Percentiles rank a stretch among this genome's conserved stretches.
phyloP scores from a whole-genome alignment of 192 early-diverging fungal species.

The Umbelopsis isabellina region DNA sequence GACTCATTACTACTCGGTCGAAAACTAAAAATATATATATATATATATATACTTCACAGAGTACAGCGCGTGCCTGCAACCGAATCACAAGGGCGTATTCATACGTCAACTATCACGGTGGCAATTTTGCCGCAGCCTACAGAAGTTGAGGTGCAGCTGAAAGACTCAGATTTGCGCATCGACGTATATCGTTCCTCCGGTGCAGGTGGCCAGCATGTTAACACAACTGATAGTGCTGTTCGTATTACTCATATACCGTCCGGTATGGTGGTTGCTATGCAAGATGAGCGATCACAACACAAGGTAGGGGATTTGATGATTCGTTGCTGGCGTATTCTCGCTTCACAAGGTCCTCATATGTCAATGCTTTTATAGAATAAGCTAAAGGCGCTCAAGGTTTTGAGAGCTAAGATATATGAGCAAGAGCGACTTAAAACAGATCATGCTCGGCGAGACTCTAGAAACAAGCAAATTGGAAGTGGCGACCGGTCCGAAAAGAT shows the following conservation, averaged over 20 bases:
- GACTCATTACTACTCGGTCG: background rate
- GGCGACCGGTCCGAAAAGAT: slow-evolving; percentile 84
- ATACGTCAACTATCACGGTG: slow-evolving; percentile 79
- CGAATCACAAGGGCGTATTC: slow-evolving; percentile 75
- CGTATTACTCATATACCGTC: slow-evolving; percentile 93
- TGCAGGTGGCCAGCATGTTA: slow-evolving; percentile 94
- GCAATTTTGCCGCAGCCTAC: slow-evolving; percentile 78
- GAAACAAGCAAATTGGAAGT: slow-evolving; percentile 62
- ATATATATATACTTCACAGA: slow-evolving; percentile 34
- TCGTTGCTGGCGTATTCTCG: background rate
- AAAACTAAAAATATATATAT: background rate
- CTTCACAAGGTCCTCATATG: background rate
- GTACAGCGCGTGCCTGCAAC: slow-evolving; percentile 83
- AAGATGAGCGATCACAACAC: slow-evolving; percentile 94
- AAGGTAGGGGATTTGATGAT: slow-evolving; percentile 39
- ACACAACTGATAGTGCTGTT: slow-evolving; percentile 94
- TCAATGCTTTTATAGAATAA: slow-evolving; percentile 62
- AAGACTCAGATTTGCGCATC: slow-evolving; percentile 67
- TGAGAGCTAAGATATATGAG: slow-evolving; percentile 80
- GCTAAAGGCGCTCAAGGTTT: slow-evolving; percentile 82
- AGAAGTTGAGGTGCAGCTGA: slow-evolving; percentile 70
- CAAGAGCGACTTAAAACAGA: slow-evolving; percentile 63
- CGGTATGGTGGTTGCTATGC: slow-evolving; percentile 83
- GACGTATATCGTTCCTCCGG: slow-evolving; percentile 79
- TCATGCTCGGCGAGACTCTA: slow-evolving; percentile 56